These are phyloP conservation scores for Acanthamoeba culbertsoni DNA, from an alignment of 208 protist species.

Conservation along the genomic window DNA sequence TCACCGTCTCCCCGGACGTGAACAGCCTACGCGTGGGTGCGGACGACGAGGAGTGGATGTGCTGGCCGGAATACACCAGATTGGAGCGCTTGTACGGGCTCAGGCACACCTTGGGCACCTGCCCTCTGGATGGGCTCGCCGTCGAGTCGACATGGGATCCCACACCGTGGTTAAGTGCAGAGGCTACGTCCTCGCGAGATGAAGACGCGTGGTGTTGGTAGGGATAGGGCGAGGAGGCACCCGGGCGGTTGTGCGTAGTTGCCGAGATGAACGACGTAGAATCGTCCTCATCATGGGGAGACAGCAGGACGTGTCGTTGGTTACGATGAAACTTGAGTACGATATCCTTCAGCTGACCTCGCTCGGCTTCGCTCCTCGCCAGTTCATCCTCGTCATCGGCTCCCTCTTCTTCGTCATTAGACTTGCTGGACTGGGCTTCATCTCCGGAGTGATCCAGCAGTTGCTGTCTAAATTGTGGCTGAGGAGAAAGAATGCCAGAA, in stretches of 20 bases:
- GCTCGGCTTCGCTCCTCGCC: constrained; percentile 10
- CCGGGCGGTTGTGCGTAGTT: neutral
- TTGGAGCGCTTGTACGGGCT: constrained; percentile 23
- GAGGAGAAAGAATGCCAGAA: neutral
- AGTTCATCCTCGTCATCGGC: neutral
- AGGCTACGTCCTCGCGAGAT: no score
- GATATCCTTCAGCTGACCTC: neutral
- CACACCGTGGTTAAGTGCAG: no score
- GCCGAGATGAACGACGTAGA: neutral
- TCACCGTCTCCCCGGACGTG: neutral
- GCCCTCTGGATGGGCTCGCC: neutral
- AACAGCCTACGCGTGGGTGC: neutral
- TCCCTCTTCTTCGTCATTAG: neutral
- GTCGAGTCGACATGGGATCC: no score
- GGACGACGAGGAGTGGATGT: neutral
- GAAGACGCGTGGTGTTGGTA: no score
- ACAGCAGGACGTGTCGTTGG: neutral
- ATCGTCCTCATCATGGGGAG: neutral
- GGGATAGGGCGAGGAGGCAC: neutral
- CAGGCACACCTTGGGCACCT: constrained; percentile 15
- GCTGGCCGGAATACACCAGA: neutral
- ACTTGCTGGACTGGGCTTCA: neutral
- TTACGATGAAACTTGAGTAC: constrained; percentile 28
- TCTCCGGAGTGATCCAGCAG: neutral
- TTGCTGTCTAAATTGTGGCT: neutral